A percentile compares a stretch with the other conserved stretches of the same genome.
phyloP scores from a whole-genome alignment of 2,329 filamentous ascomycete species.

The Huntiella savannae region DNA sequence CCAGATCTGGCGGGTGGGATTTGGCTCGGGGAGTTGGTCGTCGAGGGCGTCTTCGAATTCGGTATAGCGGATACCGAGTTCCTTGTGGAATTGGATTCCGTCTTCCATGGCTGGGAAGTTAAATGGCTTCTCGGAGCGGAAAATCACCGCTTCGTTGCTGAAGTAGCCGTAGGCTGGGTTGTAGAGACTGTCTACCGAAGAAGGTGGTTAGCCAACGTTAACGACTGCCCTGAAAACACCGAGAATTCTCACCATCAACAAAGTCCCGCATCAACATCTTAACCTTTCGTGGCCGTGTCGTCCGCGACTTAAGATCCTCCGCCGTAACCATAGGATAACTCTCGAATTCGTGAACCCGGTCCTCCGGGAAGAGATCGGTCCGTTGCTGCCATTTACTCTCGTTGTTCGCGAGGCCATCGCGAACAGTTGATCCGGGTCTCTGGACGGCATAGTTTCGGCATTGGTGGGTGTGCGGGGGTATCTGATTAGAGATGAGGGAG shows the following conservation, averaged over 20 bases:
- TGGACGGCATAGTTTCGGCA: slow-evolving; percentile 16
- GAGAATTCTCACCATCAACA: slow-evolving; percentile 53
- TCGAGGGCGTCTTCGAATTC: slow-evolving; percentile 84
- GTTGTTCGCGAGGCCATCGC: slow-evolving; percentile 18
- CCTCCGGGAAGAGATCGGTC: slow-evolving; percentile 51
- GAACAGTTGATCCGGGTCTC: slow-evolving; percentile 3
- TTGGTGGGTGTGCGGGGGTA: slow-evolving; percentile 14
- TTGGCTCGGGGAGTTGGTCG: slow-evolving; percentile 40
- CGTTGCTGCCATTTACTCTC: slow-evolving; percentile 78
- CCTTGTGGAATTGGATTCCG: slow-evolving; percentile 64
- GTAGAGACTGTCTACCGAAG: slow-evolving; percentile 62
- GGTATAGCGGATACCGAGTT: slow-evolving; percentile 63
- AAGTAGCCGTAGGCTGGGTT: slow-evolving; percentile 94
- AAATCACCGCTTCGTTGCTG: slow-evolving; percentile 90
- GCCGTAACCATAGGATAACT: slow-evolving; percentile 72
- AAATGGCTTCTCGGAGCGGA: slow-evolving; percentile 80
- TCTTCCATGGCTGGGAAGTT: slow-evolving; percentile 65
- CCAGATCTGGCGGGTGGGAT: slow-evolving; percentile 77
- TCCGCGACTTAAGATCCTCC: slow-evolving; percentile 52
- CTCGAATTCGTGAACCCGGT: slow-evolving; percentile 64
- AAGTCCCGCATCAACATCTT: slow-evolving; percentile 98
- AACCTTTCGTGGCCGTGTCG: slow-evolving; percentile 62
- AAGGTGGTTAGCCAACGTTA: not conserved
- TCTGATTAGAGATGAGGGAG: not conserved
- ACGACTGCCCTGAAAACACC: slow-evolving; percentile 8